Evolutionary conservation across 2,329 filamentous ascomycete species (phyloP).

Genomic region (Gaeumannomyces sp.): DNA sequence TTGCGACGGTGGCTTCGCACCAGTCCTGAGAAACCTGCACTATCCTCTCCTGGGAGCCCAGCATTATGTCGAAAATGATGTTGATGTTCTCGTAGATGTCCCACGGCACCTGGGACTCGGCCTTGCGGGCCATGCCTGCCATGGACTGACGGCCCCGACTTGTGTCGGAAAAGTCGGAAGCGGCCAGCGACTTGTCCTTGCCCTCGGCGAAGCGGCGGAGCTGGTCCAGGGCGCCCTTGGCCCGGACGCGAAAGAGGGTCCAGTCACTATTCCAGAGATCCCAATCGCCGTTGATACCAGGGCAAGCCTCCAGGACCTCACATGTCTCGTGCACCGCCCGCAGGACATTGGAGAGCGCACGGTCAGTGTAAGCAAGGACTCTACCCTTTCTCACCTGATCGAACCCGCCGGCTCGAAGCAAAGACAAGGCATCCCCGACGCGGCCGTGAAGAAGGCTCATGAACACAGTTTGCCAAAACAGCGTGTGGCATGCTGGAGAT

Average conservation of each 20-base stretch:
- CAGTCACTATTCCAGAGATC: constrained; percentile 76
- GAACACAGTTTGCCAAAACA: constrained; percentile 85
- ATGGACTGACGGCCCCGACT: constrained; percentile 40
- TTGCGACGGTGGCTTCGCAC: constrained; percentile 78
- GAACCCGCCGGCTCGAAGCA: constrained; percentile 74
- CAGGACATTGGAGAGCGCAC: constrained; percentile 72
- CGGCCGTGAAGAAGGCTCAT: constrained; percentile 69
- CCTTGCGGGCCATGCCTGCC: constrained; percentile 65
- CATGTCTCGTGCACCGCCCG: constrained; percentile 63
- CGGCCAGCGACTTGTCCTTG: constrained; percentile 21
- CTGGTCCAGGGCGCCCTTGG: constrained; percentile 61
- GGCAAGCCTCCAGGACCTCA: constrained; percentile 66
- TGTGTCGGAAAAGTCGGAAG: constrained; percentile 28
- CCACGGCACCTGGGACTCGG: constrained; percentile 84
- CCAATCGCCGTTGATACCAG: constrained; percentile 67
- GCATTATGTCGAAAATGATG: constrained; percentile 71
- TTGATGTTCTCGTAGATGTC: constrained; percentile 81
- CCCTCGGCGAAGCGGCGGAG: constrained; percentile 77
- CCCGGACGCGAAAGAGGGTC: constrained; percentile 73
- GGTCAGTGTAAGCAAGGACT: constrained; percentile 63
- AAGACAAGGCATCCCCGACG: constrained; percentile 56
- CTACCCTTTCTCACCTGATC: constrained; percentile 65
- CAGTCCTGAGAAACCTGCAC: constrained; percentile 77
- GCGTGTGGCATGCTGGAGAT: constrained; percentile 66
- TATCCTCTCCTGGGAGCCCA: constrained; percentile 71